Evolutionary conservation across 2,329 filamentous ascomycete genomes (phyloP).

Genomic region (Alternaria sp.): DNA sequence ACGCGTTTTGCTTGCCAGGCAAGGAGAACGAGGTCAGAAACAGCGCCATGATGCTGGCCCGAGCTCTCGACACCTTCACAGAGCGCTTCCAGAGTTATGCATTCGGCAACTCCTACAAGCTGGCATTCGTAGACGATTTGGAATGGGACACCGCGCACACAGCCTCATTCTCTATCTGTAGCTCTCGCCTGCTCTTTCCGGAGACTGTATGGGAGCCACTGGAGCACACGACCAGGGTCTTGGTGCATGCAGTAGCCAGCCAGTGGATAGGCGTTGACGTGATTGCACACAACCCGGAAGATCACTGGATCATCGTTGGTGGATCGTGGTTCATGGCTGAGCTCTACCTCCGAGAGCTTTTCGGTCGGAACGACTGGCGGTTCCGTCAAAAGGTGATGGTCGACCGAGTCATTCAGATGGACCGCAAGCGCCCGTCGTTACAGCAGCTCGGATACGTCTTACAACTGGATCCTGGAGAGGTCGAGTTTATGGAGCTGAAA

Average conservation of each 20-base stretch:
- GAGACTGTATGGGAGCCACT: constrained; percentile 85
- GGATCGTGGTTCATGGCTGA: constrained; percentile 96
- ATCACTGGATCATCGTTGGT: constrained; percentile 89
- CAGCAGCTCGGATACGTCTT: constrained; percentile 79
- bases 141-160: constrained; percentile 75
- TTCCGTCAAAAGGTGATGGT: constrained; percentile 86
- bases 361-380: constrained; percentile 92
- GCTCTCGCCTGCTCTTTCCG: constrained; percentile 82
- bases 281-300: constrained; percentile 77
- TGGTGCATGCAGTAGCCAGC: constrained; percentile 83
- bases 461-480: constrained; percentile 81
- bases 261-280: constrained; percentile 97
- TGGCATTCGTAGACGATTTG: constrained; percentile 94
- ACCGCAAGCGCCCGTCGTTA: constrained; percentile 81
- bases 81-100: constrained; percentile 89
- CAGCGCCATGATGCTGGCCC: constrained; percentile 81
- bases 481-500: constrained; percentile 90
- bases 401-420: constrained; percentile 80
- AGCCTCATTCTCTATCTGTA: constrained; percentile 86
- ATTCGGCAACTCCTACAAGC: constrained; percentile 81
- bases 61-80: constrained; percentile 89
- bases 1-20: constrained; percentile 89
- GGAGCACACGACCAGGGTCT: constrained; percentile 76
- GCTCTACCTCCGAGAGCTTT: constrained; percentile 85
- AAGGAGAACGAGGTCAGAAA: constrained; percentile 83